A percentile compares a stretch with the other conserved stretches of the same genome.
phyloP scores from a whole-genome alignment of 805 yeast genomes.

The Metschnikowia gelsemii region DNA sequence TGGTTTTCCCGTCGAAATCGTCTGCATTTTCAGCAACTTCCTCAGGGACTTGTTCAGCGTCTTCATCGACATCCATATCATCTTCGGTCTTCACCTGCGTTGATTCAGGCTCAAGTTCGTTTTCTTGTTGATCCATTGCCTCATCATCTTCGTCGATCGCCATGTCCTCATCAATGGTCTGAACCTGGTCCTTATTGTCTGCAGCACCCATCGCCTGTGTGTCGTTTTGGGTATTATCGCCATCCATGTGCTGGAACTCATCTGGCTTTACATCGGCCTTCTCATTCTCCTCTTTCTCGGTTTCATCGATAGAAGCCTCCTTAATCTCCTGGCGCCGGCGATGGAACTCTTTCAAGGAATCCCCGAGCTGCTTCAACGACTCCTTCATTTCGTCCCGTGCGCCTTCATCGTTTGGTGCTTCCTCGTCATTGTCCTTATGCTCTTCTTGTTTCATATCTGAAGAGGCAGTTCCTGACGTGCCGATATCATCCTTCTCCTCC shows the following conservation, averaged over 20 bases:
- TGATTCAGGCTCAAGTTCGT: conserved; percentile 25
- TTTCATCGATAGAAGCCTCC: conserved; percentile 51
- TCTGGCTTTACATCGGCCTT: conserved; percentile 72
- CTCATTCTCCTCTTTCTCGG: conserved; percentile 54
- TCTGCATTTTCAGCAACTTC: conserved; percentile 30
- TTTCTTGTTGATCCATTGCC: conserved; percentile 22
- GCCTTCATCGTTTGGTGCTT: conserved; percentile 43
- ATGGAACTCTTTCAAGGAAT: conserved; percentile 86
- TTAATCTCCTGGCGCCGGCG: conserved; percentile 85
- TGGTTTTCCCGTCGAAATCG: conserved; percentile 48
- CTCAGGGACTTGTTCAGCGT: conserved; percentile 28
- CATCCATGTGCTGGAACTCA: conserved; percentile 81
- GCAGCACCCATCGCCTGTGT: conserved; percentile 95
- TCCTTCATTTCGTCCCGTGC: conserved; percentile 70
- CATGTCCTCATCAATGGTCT: conserved; percentile 72
- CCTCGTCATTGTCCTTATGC: conserved; percentile 34
- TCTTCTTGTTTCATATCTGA: conserved; percentile 38
- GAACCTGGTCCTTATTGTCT: conserved; percentile 65
- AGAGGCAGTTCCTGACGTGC: conserved; percentile 58
- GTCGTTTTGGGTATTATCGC: conserved; percentile 71
- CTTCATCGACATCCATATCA: conserved; percentile 32
- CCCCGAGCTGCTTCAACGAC: conserved; percentile 85
- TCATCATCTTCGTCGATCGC: conserved; percentile 71
- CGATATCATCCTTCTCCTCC: conserved; percentile 65
- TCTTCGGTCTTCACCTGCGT: conserved; percentile 29